These are phyloP conservation scores for Lactarius pseudohatsudake DNA, from an alignment of 768 basidiomycete species.

Conservation along the genomic window DNA sequence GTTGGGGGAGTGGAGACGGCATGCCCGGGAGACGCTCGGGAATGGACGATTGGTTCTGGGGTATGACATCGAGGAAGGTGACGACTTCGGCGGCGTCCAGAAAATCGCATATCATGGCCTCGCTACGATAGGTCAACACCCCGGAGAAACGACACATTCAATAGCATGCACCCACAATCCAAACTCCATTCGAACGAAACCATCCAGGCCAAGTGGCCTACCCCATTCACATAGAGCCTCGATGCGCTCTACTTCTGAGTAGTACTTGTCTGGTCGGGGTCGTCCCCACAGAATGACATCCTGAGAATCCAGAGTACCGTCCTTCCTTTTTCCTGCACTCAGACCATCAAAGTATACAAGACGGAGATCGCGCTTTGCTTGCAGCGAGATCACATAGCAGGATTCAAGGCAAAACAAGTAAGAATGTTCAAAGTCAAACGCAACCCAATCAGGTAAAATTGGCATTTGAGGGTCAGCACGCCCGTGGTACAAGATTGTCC, in stretches of 20 bases:
- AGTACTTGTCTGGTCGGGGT: constrained; percentile 27
- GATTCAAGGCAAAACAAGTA: constrained; percentile 14
- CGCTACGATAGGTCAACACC: constrained; percentile 8
- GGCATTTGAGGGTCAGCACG: constrained; percentile 9
- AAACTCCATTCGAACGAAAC: constrained; percentile 34
- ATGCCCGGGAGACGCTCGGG: background rate
- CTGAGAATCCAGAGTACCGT: constrained; percentile 39
- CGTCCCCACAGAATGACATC: constrained; percentile 39
- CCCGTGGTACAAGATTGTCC: constrained; percentile 29
- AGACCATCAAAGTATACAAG: constrained; percentile 28
- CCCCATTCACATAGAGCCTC: constrained; percentile 38
- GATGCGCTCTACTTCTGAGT: constrained; percentile 34
- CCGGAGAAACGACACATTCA: background rate
- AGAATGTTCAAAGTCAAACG: constrained; percentile 27
- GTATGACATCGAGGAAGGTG: constrained; percentile 17
- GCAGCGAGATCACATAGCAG: constrained; percentile 19
- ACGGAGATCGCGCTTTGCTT: constrained; percentile 24
- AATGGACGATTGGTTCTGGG: background rate
- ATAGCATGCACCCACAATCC: constrained; percentile 21
- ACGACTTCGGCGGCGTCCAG: constrained; percentile 21
- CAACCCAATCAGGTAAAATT: constrained; percentile 23
- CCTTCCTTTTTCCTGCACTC: constrained; percentile 28
- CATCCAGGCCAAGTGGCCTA: constrained; percentile 36
- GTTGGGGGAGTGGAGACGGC: no score
- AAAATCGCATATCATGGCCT: constrained; percentile 9